These are phyloP conservation scores for Monosporozyma servazzii DNA, from an alignment of 805 yeast genomes.

Conservation along the genomic window DNA sequence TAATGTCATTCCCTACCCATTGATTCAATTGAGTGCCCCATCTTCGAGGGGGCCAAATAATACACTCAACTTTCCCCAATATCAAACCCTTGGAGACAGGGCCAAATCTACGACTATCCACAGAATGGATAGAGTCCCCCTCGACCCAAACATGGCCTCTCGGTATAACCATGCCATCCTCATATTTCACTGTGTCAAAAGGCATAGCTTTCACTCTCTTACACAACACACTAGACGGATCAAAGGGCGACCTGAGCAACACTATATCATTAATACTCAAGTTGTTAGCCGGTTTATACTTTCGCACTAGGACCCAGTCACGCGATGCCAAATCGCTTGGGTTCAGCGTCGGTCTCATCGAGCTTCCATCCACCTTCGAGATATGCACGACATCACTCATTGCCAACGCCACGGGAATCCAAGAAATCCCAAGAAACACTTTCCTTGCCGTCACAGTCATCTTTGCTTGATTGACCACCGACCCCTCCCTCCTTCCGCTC, in stretches of 20 bases:
- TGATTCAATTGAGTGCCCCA: slow-evolving; percentile 33
- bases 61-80: slow-evolving; percentile 59
- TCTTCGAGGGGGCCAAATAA: slow-evolving; percentile 63
- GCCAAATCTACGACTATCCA: slow-evolving; percentile 83
- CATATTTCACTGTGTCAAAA: slow-evolving; percentile 8
- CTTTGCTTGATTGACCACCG: background rate
- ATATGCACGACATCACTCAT: slow-evolving; percentile 63
- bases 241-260: slow-evolving; percentile 67
- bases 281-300: background rate
- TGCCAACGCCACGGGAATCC: slow-evolving; percentile 75
- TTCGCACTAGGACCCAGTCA: slow-evolving; percentile 52
- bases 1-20: slow-evolving; percentile 19
- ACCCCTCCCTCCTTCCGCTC: background rate
- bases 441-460: background rate
- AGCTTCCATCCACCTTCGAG: slow-evolving; percentile 65
- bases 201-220: slow-evolving; percentile 61
- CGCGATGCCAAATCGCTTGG: slow-evolving; percentile 43
- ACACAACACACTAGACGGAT: slow-evolving; percentile 66
- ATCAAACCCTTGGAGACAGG: slow-evolving; percentile 78
- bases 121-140: slow-evolving; percentile 79
- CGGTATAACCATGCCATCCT: slow-evolving; percentile 53
- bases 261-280: slow-evolving; percentile 57
- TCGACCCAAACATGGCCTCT: slow-evolving; percentile 87
- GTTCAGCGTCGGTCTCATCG: slow-evolving; percentile 87
- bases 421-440: slow-evolving; percentile 39